Percentiles rank a stretch among this genome's conserved stretches.
These are phyloP conservation scores for Aspergillus viridinutans DNA, from an alignment of 2,329 filamentous ascomycete genomes.

Conservation along the genomic window DNA sequence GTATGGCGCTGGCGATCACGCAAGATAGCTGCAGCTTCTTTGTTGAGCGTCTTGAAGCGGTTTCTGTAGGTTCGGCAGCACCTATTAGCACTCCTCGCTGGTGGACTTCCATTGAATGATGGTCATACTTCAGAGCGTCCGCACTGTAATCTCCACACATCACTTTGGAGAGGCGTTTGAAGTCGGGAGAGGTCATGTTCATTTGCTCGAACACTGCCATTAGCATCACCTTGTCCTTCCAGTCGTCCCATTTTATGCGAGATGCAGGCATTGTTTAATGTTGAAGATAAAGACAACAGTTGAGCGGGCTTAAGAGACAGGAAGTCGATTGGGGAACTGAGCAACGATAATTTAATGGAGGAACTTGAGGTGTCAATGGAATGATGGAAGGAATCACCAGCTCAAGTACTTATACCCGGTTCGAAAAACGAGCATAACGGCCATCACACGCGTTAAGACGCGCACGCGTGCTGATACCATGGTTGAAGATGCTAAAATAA, in stretches of 20 bases:
- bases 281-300: neutral
- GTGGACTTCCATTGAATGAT: neutral
- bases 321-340: neutral
- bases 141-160: slow-evolving; percentile 3
- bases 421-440: neutral
- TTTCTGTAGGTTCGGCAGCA: neutral
- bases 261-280: neutral
- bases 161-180: slow-evolving; percentile 4
- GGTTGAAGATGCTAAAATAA: neutral
- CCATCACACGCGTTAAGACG: neutral
- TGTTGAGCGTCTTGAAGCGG: neutral
- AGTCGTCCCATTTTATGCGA: slow-evolving; percentile 6
- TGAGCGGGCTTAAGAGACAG: neutral
- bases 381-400: neutral
- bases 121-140: slow-evolving; percentile 1
- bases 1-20: slow-evolving; percentile 3
- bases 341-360: neutral
- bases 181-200: slow-evolving; percentile 4
- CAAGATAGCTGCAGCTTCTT: slow-evolving; percentile 3
- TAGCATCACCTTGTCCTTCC: slow-evolving; percentile 8
- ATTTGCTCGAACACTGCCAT: slow-evolving; percentile 7
- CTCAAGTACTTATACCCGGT: neutral
- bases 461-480: neutral
- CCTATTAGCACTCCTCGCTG: neutral
- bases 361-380: neutral